Evolutionary conservation across 208 protist genomes (phyloP), one percentile per base, ranked within the genome.

Genomic region (Entamoeba invadens): DNA sequence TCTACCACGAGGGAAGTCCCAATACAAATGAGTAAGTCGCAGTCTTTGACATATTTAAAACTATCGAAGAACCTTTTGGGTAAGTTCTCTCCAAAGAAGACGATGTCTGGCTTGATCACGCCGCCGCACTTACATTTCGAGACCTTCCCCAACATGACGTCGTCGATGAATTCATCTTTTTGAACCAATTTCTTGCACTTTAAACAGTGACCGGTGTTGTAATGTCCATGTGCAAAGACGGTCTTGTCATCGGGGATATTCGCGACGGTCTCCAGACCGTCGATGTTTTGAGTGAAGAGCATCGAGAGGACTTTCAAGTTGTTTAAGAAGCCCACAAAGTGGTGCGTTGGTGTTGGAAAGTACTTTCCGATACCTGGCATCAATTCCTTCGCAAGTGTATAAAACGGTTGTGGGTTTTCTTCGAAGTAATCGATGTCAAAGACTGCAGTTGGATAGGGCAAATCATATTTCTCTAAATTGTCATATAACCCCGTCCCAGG

Each of bases 31-130:
- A 93, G 16, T 45, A 93, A 93, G 42, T 93, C 91, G 50, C 91
- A 46, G 0, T 93, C 1, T 46, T 45, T 21, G n/a, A 93, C 44
- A 38, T 93, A n/a, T 38, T 44, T 21, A 46, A 45, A 35, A 38
- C 14, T 38, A 38, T 47, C 10, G 50, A 93, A 93, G 45, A 93
- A 93, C 16, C 10, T 1, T 45, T 45, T 12, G 6, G 91, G 91
- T 46, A 96, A 92, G 14, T 38, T 4, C 92, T 97, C 96, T 21
- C 96, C 96, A 94, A 97, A 97, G 47, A 97, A 97, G 68, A 96
- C 95, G 31, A 97, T 96, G 50, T 96, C 94, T 35, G 95, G 95
- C 51, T 95, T 95, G 10, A 95, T 35, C 6, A 93, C 0, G 3
- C 42, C 44, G 8, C 87, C 87, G 46, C 94, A 95, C 4, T 46